Base-by-base conservation (phyloP, 306 rosid species). In the Phaseolus lunatus region DNA sequence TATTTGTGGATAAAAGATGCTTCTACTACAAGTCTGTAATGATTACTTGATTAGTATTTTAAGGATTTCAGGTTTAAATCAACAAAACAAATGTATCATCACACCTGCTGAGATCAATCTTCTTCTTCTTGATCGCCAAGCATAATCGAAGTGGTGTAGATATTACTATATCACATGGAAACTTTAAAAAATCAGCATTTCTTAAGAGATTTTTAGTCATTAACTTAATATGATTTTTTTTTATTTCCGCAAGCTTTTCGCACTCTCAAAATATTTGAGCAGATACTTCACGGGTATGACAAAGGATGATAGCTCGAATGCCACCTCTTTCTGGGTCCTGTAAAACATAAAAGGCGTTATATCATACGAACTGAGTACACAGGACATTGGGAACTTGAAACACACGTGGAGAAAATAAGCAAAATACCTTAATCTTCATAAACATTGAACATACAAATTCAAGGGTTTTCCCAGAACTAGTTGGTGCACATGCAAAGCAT, bases 401-500 rank as follows among this genome's bases (percentile, higher is more conserved):
- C 22, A 52, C 24, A 64, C 33, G 24, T 45, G 7, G 79, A 81
- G 44, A 77, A 73, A 7, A 56, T 18, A 27, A 82, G 47, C n/a
- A 81, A 67, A 24, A 24, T 87, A 90, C 98, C 98, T 90, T 87
- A 27, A 95, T 94, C 80, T 87, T 95, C 87, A 95, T 89, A 66
- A 95, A 96, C 90, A 92, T 88, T 45, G 98, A 97, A 68, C 89
- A 91, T 56, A 89, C 92, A 81, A 95, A 95, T 45, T 93, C 97
- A 80, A 95, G 73, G 71, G 97, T 95, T 86, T 95, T 95, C 35
- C 98, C 98, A 52, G 98, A 92, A 22, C 98, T 97, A 20, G 98
- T 92, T 23, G 98, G 98, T 66, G 98, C 98, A 81, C 97, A 95
- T 9, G 97, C 93, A 90, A 95, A 95, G 87, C 98, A 95, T 85